Evolutionary conservation across 306 rosid species (phyloP).

Genomic region (Glycine soja): DNA sequence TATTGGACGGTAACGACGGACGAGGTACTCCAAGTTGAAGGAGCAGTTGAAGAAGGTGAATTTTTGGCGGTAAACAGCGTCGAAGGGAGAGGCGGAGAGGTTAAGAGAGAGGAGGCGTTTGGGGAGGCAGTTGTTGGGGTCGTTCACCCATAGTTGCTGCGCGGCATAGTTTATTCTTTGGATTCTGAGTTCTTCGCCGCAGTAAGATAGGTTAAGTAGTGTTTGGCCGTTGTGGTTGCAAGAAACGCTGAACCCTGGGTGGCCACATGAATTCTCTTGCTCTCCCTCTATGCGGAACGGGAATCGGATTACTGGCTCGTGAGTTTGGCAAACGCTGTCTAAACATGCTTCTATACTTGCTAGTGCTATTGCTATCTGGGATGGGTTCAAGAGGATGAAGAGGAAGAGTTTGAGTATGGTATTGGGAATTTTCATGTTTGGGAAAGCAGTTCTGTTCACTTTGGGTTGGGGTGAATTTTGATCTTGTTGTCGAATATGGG

Average conservation of each 20-base stretch:
- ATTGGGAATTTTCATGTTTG: slow-evolving; percentile 52
- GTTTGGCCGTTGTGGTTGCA: slow-evolving; percentile 58
- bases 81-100: slow-evolving; percentile 64
- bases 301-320: slow-evolving; percentile 57
- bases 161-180: slow-evolving; percentile 60
- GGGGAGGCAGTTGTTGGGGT: slow-evolving; percentile 75
- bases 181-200: slow-evolving; percentile 54
- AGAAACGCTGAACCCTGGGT: slow-evolving; percentile 62
- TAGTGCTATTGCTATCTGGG: slow-evolving; percentile 21
- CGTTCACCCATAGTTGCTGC: slow-evolving; percentile 73
- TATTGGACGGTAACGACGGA: slow-evolving; percentile 55
- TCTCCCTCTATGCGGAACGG: slow-evolving; percentile 58
- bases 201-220: slow-evolving; percentile 58
- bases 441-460: neutral
- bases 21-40: slow-evolving; percentile 36
- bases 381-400: slow-evolving; percentile 36
- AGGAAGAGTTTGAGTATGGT: slow-evolving; percentile 18
- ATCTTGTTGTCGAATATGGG: no score
- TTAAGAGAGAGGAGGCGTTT: slow-evolving; percentile 59
- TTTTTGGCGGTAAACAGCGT: slow-evolving; percentile 43
- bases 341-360: slow-evolving; percentile 55
- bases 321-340: slow-evolving; percentile 43
- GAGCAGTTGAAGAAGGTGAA: slow-evolving; percentile 83
- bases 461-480: neutral
- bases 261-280: slow-evolving; percentile 59